Evolutionary conservation across 2,329 filamentous ascomycete species (phyloP).

Genomic region (Zasmidium citrigriseum): DNA sequence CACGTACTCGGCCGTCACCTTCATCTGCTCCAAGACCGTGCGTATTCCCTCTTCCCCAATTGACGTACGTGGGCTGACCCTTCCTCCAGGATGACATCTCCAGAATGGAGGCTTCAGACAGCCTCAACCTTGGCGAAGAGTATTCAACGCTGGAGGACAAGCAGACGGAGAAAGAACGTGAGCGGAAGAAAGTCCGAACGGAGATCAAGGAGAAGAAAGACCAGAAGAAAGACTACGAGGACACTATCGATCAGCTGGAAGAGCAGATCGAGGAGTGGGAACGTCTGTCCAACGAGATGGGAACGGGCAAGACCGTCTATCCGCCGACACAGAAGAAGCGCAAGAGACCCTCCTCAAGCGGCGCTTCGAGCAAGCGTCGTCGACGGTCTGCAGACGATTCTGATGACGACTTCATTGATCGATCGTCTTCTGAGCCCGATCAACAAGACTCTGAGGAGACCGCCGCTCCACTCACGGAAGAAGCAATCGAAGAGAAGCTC

Average conservation of each 20-base stretch:
- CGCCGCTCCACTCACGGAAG: slow-evolving; percentile 42
- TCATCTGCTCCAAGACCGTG: slow-evolving; percentile 62
- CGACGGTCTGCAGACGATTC: slow-evolving; percentile 24
- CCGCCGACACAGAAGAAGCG: slow-evolving; percentile 32
- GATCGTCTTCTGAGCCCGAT: background rate
- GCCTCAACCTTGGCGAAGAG: slow-evolving; percentile 39
- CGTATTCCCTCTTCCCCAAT: background rate
- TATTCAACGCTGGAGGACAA: slow-evolving; percentile 29
- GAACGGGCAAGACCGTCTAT: slow-evolving; percentile 47
- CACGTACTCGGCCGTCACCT: slow-evolving; percentile 55
- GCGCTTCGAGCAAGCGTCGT: slow-evolving; percentile 14
- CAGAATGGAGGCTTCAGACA: slow-evolving; percentile 45
- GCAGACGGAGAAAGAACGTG: slow-evolving; percentile 27
- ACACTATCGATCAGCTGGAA: slow-evolving; percentile 39
- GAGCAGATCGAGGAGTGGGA: slow-evolving; percentile 52
- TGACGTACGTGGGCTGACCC: background rate
- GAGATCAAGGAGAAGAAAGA: slow-evolving; percentile 35
- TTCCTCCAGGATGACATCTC: slow-evolving; percentile 55
- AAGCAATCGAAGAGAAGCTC: slow-evolving; percentile 46
- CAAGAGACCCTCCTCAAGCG: slow-evolving; percentile 35
- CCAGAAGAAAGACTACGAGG: slow-evolving; percentile 36
- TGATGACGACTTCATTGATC: slow-evolving; percentile 27
- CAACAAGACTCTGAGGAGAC: slow-evolving; percentile 17
- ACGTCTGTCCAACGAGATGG: slow-evolving; percentile 37
- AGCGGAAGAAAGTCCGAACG: slow-evolving; percentile 22